Base-by-base conservation (phyloP, 441 rosid genomes). In the Gossypium gossypioides region DNA sequence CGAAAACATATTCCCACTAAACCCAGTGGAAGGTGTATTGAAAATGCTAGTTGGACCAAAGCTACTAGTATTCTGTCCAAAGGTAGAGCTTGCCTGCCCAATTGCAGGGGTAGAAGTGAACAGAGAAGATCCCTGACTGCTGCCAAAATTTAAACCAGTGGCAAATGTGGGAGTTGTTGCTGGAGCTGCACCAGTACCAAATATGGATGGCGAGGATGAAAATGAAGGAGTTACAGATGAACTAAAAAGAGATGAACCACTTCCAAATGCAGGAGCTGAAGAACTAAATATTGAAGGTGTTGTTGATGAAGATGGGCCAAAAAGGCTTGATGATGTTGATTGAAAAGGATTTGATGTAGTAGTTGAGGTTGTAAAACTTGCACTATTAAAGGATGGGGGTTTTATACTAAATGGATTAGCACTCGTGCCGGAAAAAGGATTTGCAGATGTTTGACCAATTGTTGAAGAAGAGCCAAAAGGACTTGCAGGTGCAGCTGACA, bases 141-240 rank as follows among this genome's bases (percentile, higher is more conserved):
- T 83, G 27, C 76, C 68, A 77, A 91, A 82, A 72, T 54, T 81
- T 71, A 79, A 76, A 69, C 81, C 79, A 66, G 75, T 68, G 79
- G 64, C 82, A 78, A 92, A 86, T 66, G 87, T 59, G 3, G 91
- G 75, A 71, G 81, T 60, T 72, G 81, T 75, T 72, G 84, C 86
- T 48, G 81, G 89, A 62, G 84, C 82, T 69, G 85, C 78, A 46
- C 79, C 71, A 68, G 92, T 75, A 71, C 76, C 72, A 79, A 91
- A 90, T 69, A 88, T 57, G 66, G 99, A 83, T 62, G 97, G 77
- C 29, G 93, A 78, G 55, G 94, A 78, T 75, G 86, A 83, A 77
- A 91, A 88, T n/a, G 82, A 64, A 64, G 86, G 69, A 48, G 84
- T 13, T 74, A 79, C 81, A 63, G 87, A 76, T 63, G 90, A 25